Evolutionary conservation across 306 rosid genomes (phyloP), one percentile per base, ranked within the genome.

Genomic region (Benincasa hispida): DNA sequence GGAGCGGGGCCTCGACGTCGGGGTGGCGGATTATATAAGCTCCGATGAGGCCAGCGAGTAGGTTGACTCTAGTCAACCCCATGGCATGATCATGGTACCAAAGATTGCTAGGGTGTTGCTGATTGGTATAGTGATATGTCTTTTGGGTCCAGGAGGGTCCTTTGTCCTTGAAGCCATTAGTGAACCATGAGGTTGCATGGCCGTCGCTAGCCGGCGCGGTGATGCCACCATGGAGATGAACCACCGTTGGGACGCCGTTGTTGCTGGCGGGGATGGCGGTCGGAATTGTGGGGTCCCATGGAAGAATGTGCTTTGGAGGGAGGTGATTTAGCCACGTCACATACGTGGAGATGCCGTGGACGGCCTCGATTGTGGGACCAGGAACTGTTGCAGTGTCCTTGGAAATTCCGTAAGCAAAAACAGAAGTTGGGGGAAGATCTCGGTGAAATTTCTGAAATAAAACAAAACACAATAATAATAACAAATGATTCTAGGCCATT

Each of bases 11-110:
- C 78, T 92, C 98, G 0, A 87, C 54, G 0, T 15, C 5, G 2
- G 86, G 96, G 56, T 87, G 53, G 5, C 94, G 88, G 2, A 92
- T 81, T 63, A 86, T 69, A 78, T 92, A 92, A 50, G 91, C 56
- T 10, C 98, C 98, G 27, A 87, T 4, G 30, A 92, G 35, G 69
- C 79, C 79, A 8, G 79, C 79, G 5, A 76, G 70, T 42, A 76
- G 72, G 59, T 76, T 76, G 79, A 76, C 79, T 76, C 79, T 19
- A 59, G 79, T 76, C 79, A 76, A 59, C 12, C 98, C 96, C 91
- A 90, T 84, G 41, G 98, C 86, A 24, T 92, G 98, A 55, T 92
- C 98, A 41, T 92, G 98, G 77, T 90, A 92, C 98, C 98, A 92
- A 19, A 92, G 78, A 30, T 76, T 92, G 5, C 98, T 96, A 0